Conservation (phyloP, 192 early-diverging fungal species). For the Umbelopsis sp. region DNA sequence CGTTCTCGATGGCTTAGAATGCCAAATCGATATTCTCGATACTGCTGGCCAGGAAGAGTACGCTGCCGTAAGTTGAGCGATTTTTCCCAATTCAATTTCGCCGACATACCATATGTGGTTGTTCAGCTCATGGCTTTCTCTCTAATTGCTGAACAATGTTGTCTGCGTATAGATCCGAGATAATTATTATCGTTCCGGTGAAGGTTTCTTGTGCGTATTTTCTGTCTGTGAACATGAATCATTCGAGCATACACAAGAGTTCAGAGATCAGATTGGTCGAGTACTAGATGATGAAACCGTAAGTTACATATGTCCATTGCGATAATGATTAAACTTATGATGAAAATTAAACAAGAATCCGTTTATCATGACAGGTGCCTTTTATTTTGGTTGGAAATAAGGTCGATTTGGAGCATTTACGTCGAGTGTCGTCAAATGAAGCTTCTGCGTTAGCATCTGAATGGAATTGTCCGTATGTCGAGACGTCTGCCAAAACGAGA, state of each 20-base stretch:
- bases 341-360: background rate
- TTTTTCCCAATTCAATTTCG: conserved; percentile 2
- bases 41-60: conserved; percentile 93
- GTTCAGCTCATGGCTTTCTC: background rate
- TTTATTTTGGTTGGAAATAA: conserved; percentile 88
- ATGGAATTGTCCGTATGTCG: conserved; percentile 73
- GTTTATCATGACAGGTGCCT: conserved; percentile 52
- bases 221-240: conserved; percentile 79
- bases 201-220: conserved; percentile 87
- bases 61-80: conserved; percentile 63
- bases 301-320: conserved; percentile 27
- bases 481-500: conserved; percentile 76
- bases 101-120: conserved; percentile 5
- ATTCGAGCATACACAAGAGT: conserved; percentile 82
- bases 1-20: conserved; percentile 70
- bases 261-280: conserved; percentile 83
- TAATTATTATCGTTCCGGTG: conserved; percentile 84
- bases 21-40: conserved; percentile 89
- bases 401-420: conserved; percentile 59
- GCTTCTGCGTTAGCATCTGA: conserved; percentile 61
- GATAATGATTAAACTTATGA: background rate
- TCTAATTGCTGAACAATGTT: background rate
- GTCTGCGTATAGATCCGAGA: conserved; percentile 65
- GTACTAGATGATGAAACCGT: conserved; percentile 79
- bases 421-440: conserved; percentile 64